phyloP scores from a whole-genome alignment of 805 yeast genomes.

The Metschnikowia henanensis region DNA sequence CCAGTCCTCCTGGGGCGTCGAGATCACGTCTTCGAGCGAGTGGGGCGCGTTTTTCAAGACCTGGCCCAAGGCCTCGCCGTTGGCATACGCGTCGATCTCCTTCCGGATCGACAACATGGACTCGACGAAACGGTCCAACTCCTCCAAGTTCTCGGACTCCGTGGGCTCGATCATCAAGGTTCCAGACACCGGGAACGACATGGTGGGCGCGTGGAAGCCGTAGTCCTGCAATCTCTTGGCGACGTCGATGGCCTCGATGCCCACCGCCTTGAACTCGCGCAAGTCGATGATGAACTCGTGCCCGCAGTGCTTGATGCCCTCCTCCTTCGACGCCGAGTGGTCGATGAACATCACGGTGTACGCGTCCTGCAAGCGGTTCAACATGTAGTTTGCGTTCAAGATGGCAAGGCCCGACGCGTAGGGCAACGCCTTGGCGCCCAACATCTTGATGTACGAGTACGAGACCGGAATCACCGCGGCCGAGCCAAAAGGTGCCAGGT shows the following conservation, averaged over 20 bases:
- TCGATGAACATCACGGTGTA: conserved; percentile 78
- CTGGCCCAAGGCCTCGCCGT: conserved; percentile 62
- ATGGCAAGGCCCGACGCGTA: conserved; percentile 89
- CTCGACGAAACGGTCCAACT: conserved; percentile 87
- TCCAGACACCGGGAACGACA: conserved; percentile 98
- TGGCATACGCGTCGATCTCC: conserved; percentile 75
- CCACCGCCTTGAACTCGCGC: conserved; percentile 75
- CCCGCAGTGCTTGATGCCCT: conserved; percentile 75
- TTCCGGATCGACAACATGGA: conserved; percentile 78
- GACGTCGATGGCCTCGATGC: conserved; percentile 92
- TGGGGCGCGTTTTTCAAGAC: conserved; percentile 93
- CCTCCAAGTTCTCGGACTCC: conserved; percentile 86
- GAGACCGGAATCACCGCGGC: conserved; percentile 93
- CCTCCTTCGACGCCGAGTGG: conserved; percentile 36
- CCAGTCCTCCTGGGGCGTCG: conserved; percentile 69
- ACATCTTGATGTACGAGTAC: conserved; percentile 91
- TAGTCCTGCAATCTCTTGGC: conserved; percentile 98
- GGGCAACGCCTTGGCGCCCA: conserved; percentile 85
- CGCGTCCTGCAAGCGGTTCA: conserved; percentile 66
- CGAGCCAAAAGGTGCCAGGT: conserved; percentile 95
- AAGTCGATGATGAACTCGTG: conserved; percentile 95
- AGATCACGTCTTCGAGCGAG: conserved; percentile 73
- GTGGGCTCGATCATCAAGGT: conserved; percentile 99
- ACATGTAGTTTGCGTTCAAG: conserved; percentile 95
- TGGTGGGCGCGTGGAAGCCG: conserved; percentile 98